Conservation (phyloP, 208 protist species). For the Borovskyia barvae region DNA sequence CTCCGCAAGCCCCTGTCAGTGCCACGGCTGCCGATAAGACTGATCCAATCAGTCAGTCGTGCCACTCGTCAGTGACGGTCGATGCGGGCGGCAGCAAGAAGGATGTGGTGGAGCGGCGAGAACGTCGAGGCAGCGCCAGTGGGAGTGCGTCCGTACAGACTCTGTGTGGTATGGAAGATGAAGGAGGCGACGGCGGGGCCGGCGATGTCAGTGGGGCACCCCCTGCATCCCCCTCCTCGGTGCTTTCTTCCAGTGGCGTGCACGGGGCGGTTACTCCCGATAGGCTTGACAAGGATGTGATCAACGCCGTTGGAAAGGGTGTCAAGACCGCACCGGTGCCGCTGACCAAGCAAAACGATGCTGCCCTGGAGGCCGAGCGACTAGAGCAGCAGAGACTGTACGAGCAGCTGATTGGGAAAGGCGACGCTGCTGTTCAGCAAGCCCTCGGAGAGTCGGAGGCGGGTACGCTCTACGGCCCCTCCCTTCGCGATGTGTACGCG, state of each 20-base stretch:
- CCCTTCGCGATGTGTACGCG: conserved; percentile 78
- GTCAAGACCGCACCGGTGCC: not conserved
- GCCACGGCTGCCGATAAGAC: no score
- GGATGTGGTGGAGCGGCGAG: no score
- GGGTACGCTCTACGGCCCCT: conserved; percentile 55
- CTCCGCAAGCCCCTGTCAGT: no score
- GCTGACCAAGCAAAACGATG: not conserved
- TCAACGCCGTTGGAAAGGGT: not conserved
- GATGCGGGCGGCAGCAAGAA: no score
- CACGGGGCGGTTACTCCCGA: not conserved
- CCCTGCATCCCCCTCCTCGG: not conserved
- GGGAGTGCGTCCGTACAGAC: no score
- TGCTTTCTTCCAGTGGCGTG: not conserved
- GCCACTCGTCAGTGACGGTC: no score
- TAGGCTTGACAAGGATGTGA: not conserved
- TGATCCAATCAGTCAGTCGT: no score
- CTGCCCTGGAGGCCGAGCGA: not conserved
- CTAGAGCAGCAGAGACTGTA: conserved; percentile 19
- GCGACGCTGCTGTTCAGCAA: conserved; percentile 28
- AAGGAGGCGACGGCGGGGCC: not conserved
- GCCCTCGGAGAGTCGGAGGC: conserved; percentile 40
- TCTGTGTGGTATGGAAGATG: no score
- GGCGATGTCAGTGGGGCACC: not conserved
- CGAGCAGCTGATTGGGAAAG: conserved; percentile 25
- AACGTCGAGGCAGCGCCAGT: no score